Conservation (phyloP, 176 grass and related monocot species). For the Phoenix roebelenii region DNA sequence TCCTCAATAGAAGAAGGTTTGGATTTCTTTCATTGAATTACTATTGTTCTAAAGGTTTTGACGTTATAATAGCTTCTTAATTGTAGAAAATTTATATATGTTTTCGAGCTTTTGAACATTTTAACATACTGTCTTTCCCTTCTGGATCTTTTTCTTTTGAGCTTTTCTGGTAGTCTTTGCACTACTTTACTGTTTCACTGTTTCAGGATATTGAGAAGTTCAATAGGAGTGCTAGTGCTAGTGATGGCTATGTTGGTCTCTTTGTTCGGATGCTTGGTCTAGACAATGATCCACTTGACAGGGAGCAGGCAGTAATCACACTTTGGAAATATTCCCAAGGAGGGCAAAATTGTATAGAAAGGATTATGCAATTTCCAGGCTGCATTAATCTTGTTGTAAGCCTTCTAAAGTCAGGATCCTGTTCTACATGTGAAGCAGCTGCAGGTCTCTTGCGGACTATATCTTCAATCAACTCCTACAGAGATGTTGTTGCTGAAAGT, state of each 20-base stretch:
- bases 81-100: too few relatives aligned
- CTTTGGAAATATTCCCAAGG: slow-evolving; percentile 58
- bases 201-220: slow-evolving; percentile 36
- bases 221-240: slow-evolving; percentile 11
- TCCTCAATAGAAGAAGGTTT: too few relatives aligned
- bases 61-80: too few relatives aligned
- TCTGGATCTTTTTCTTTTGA: not conserved
- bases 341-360: slow-evolving; percentile 46
- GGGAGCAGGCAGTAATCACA: slow-evolving; percentile 51
- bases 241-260: slow-evolving; percentile 47
- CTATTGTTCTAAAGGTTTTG: too few relatives aligned
- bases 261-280: slow-evolving; percentile 78
- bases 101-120: too few relatives aligned
- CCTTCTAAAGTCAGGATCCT: slow-evolving; percentile 59
- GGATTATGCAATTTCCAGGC: slow-evolving; percentile 64
- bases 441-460: slow-evolving; percentile 43
- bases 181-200: not conserved
- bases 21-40: too few relatives aligned
- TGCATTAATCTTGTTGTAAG: slow-evolving; percentile 40
- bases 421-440: slow-evolving; percentile 44
- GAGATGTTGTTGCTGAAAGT: slow-evolving; percentile 31
- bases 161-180: not conserved
- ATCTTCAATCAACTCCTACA: slow-evolving; percentile 44
- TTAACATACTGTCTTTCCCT: too few relatives aligned
- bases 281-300: slow-evolving; percentile 60